Evolutionary conservation across 176 grass and related monocot genomes (phyloP).

Genomic region (Oryza punctata): DNA sequence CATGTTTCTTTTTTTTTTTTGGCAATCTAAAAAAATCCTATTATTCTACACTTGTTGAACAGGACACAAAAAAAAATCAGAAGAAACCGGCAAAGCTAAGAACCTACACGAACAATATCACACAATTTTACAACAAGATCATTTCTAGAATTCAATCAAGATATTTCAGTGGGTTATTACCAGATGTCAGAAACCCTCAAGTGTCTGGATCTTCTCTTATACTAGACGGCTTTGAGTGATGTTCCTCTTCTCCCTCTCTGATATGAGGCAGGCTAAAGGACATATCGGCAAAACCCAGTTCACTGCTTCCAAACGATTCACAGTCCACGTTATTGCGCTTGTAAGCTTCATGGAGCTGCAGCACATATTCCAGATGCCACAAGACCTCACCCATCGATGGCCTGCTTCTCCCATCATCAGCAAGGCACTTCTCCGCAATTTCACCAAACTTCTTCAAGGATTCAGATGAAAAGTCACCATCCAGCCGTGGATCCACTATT

Average conservation of each 20-base stretch:
- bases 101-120: conserved; percentile 34
- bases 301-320: conserved; percentile 81
- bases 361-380: conserved; percentile 93
- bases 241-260: conserved; percentile 64
- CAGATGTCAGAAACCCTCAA: conserved; percentile 35
- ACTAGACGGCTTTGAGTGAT: conserved; percentile 46
- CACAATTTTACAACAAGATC: conserved; percentile 47
- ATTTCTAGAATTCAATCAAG: conserved; percentile 29
- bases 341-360: conserved; percentile 91
- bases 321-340: conserved; percentile 59
- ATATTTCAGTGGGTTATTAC: conserved; percentile 25
- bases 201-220: conserved; percentile 46
- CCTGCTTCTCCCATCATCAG: conserved; percentile 81
- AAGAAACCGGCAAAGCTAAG: conserved; percentile 30
- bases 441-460: conserved; percentile 95
- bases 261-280: conserved; percentile 71
- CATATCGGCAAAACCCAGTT: conserved; percentile 73
- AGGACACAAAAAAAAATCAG: conserved; percentile 38
- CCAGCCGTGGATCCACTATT: conserved; percentile 65
- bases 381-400: conserved; percentile 88
- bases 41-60: conserved; percentile 59
- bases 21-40: conserved; percentile 56
- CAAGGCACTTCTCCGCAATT: conserved; percentile 89
- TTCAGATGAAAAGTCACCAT: conserved; percentile 78
- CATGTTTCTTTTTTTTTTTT: neutral